Evolutionary conservation across 768 basidiomycete genomes (phyloP), one percentile per base, ranked within the genome.

Genomic region (Calocera viscosa): DNA sequence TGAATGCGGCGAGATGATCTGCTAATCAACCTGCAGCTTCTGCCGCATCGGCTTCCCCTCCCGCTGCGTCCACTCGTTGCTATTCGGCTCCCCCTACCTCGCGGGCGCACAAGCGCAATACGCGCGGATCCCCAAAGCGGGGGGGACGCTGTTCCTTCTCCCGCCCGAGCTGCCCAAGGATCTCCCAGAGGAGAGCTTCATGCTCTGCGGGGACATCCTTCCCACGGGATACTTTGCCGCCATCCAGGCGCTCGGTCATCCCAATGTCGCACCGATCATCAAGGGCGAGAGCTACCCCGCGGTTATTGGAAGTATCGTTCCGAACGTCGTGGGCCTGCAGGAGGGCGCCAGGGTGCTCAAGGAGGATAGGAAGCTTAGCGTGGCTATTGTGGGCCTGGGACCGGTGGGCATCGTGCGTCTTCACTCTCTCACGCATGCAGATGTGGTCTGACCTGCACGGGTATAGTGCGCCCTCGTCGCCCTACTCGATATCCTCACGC

Each of bases 51-150:
- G 90, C 19, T 89, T 85, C 73, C 89, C 87, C 7, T 85, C 81
- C 39, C 81, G 89, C 64, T 90, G 90, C 73, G 77, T 82, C 0
- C 75, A 83, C 65, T 82, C 85, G 10, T 74, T 74, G 32, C 77
- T 89, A 12, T 88, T 91, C 71, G 90, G 90, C 64, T 83, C 84
- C 22, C 83, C 87, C 0, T 71, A 75, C 22, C 81, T 88, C 1
- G 84, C 85, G 3, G 88, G 89, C 12, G 88, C 85, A 0, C 90
- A 91, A 77, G 89, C 89, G 0, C 90, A 90, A 73, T 91, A 85
- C 73, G 80, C 89, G 3, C 84, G 89, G 34, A 84, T 91, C 7
- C 89, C 88, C n/a, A 83, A 82, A 70, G 90, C 87, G 0, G 90
- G 90, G 28, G 89, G 88, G 39, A 90, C 88, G 0, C 79, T 91